Percentiles rank a stretch among this genome's conserved stretches.
These are phyloP conservation scores for Spencermartinsiella europaea DNA, from an alignment of 805 yeast genomes.

Conservation along the genomic window DNA sequence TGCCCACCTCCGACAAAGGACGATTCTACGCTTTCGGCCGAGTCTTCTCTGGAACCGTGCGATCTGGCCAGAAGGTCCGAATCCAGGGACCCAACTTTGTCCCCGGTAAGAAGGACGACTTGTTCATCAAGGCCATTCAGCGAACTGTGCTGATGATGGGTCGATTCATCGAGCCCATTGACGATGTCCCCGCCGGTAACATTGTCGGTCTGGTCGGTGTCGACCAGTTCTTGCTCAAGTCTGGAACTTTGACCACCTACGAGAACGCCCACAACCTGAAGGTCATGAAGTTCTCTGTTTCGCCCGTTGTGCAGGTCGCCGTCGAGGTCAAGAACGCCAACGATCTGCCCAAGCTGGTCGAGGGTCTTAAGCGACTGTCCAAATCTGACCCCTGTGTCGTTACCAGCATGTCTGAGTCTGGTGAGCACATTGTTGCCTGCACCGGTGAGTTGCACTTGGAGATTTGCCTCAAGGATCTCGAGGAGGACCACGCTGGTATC, in stretches of 20 bases:
- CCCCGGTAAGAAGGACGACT: slow-evolving; percentile 97
- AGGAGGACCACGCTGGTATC: slow-evolving; percentile 99
- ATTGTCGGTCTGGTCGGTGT: slow-evolving; percentile 99
- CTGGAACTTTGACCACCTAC: slow-evolving; percentile 97
- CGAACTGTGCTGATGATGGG: slow-evolving; percentile 99
- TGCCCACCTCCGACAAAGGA: slow-evolving; percentile 99
- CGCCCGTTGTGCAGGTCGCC: slow-evolving; percentile 99
- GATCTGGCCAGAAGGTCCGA: slow-evolving; percentile 98
- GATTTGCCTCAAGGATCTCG: slow-evolving; percentile 92
- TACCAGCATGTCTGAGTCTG: slow-evolving; percentile 80
- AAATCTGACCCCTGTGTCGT: slow-evolving; percentile 99
- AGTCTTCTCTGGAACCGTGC: slow-evolving; percentile 99
- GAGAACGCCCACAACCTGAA: slow-evolving; percentile 98
- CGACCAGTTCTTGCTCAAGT: slow-evolving; percentile 98
- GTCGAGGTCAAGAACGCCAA: slow-evolving; percentile 99
- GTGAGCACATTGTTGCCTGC: slow-evolving; percentile 99
- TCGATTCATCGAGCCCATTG: slow-evolving; percentile 95
- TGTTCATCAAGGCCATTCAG: slow-evolving; percentile 95
- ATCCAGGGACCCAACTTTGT: slow-evolving; percentile 99
- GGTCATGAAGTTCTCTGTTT: slow-evolving; percentile 99
- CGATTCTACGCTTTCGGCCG: slow-evolving; percentile 99
- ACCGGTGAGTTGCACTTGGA: slow-evolving; percentile 99
- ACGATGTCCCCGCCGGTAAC: slow-evolving; percentile 99
- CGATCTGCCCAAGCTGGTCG: slow-evolving; percentile 98
- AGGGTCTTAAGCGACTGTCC: slow-evolving; percentile 99